These are phyloP conservation scores for Aspergillus pseudotamarii DNA, from an alignment of 2,329 filamentous ascomycete species.

Conservation along the genomic window DNA sequence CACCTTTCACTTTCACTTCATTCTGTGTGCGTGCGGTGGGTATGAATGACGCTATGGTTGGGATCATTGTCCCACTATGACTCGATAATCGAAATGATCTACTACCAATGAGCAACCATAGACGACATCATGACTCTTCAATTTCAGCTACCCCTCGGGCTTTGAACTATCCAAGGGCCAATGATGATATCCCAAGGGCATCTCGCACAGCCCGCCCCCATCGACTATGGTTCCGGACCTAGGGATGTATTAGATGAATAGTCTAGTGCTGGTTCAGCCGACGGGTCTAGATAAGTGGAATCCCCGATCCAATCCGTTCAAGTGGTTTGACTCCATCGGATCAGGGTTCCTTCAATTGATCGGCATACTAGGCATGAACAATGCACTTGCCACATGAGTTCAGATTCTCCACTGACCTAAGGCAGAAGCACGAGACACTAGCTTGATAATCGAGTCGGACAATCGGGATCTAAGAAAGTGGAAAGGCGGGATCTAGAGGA, in stretches of 20 bases:
- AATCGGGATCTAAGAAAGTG: constrained; percentile 10
- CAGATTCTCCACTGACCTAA: constrained; percentile 18
- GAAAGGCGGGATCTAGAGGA: constrained; percentile 9
- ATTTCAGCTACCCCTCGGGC: constrained; percentile 19
- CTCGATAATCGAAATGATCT: constrained; percentile 3
- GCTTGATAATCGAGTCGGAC: constrained; percentile 17
- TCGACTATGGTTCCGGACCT: constrained; percentile 9
- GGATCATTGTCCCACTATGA: constrained; percentile 13
- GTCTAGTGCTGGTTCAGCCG: constrained; percentile 13
- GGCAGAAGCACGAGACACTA: constrained; percentile 9
- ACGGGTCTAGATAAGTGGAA: constrained; percentile 12
- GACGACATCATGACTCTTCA: constrained; percentile 14
- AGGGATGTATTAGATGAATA: not conserved
- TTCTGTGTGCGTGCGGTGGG: not conserved
- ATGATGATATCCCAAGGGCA: constrained; percentile 12
- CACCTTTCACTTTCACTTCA: not conserved
- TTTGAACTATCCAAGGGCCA: constrained; percentile 20
- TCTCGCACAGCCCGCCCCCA: constrained; percentile 13
- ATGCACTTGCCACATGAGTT: constrained; percentile 20
- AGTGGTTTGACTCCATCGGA: constrained; percentile 18
- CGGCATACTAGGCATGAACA: constrained; percentile 14
- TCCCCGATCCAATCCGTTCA: constrained; percentile 3
- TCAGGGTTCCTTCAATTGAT: constrained; percentile 13
- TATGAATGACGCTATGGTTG: constrained; percentile 13
- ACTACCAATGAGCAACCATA: constrained; percentile 23